A percentile compares a stretch with the other conserved stretches of the same genome.
Conservation (phyloP, 2,329 filamentous ascomycete species). For the Tolypocladium endophyticum region DNA sequence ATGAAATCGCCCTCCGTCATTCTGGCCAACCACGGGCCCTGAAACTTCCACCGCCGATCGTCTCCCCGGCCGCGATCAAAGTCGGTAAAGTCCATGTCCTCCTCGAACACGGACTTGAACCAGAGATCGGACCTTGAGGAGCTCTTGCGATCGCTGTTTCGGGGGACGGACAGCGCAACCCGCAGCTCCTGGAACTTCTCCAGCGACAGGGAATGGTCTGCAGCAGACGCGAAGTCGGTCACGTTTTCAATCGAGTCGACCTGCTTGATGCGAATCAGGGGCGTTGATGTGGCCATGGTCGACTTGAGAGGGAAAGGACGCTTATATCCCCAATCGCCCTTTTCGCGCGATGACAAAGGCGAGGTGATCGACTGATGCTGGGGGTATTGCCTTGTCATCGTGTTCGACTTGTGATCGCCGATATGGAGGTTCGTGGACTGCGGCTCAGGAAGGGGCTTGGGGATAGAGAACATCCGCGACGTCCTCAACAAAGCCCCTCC, state of each 20-base stretch:
- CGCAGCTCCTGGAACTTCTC: conserved; percentile 80
- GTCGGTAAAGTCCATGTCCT: conserved; percentile 42
- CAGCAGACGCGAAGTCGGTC: conserved; percentile 77
- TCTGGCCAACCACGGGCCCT: conserved; percentile 55
- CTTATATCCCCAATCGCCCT: conserved; percentile 91
- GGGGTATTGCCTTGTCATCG: conserved; percentile 62
- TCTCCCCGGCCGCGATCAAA: conserved; percentile 22
- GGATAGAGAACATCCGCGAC: conserved; percentile 84
- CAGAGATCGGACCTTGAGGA: conserved; percentile 11
- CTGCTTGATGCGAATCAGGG: conserved; percentile 63
- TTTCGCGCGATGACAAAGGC: conserved; percentile 57
- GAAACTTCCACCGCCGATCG: conserved; percentile 54
- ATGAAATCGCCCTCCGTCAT: conserved; percentile 51
- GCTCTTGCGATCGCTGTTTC: conserved; percentile 9
- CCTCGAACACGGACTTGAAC: conserved; percentile 48
- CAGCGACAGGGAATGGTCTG: conserved; percentile 70
- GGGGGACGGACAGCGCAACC: conserved; percentile 54
- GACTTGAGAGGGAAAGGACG: conserved; percentile 67
- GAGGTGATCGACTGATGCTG: conserved; percentile 75
- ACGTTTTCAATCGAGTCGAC: conserved; percentile 81
- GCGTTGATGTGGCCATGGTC: conserved; percentile 61
- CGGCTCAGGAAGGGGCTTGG: conserved; percentile 60
- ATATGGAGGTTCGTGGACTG: conserved; percentile 30
- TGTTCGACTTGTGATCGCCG: conserved; percentile 24
- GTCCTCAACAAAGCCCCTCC: conserved; percentile 65